phyloP scores from a whole-genome alignment of 345 rosid genomes.

The Noccaea bulbosa region DNA sequence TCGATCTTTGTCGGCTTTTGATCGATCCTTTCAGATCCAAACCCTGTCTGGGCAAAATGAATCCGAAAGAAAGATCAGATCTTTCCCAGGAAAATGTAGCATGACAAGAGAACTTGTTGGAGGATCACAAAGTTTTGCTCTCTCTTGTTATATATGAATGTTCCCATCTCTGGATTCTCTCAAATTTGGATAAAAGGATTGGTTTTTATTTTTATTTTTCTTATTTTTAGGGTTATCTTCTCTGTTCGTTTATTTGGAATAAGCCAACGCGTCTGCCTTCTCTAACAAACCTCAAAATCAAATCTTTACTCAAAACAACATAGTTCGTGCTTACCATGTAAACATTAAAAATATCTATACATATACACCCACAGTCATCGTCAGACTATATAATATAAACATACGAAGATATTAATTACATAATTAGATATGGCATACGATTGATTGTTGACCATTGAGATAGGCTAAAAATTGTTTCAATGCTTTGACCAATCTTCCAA shows the following conservation, averaged over 20 bases:
- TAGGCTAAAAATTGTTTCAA: conserved; percentile 21
- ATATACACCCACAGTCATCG: background rate
- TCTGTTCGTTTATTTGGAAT: conserved; percentile 37
- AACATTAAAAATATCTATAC: background rate
- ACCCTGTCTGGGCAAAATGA: conserved; percentile 39
- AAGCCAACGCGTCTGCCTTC: conserved; percentile 39
- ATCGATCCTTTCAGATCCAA: conserved; percentile 45
- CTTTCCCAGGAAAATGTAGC: conserved; percentile 43
- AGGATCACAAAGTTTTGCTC: conserved; percentile 40
- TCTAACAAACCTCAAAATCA: conserved; percentile 30
- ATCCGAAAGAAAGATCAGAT: conserved; percentile 47
- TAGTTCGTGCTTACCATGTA: conserved; percentile 38
- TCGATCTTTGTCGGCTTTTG: conserved; percentile 23
- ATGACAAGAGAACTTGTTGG: conserved; percentile 42
- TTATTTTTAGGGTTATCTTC: conserved; percentile 40
- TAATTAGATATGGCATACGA: background rate
- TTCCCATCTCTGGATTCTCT: conserved; percentile 40
- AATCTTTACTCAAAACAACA: conserved; percentile 17
- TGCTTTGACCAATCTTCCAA: conserved; percentile 28
- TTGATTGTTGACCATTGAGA: conserved; percentile 15
- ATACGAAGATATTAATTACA: conserved; percentile 1
- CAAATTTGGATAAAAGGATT: conserved; percentile 34
- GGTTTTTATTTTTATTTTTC: background rate
- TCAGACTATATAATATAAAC: conserved; percentile 36
- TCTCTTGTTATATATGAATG: conserved; percentile 40